Percentiles rank a stretch among this genome's conserved stretches.
phyloP scores from a whole-genome alignment of 768 basidiomycete species.

The Pleurotus pulmonarius region DNA sequence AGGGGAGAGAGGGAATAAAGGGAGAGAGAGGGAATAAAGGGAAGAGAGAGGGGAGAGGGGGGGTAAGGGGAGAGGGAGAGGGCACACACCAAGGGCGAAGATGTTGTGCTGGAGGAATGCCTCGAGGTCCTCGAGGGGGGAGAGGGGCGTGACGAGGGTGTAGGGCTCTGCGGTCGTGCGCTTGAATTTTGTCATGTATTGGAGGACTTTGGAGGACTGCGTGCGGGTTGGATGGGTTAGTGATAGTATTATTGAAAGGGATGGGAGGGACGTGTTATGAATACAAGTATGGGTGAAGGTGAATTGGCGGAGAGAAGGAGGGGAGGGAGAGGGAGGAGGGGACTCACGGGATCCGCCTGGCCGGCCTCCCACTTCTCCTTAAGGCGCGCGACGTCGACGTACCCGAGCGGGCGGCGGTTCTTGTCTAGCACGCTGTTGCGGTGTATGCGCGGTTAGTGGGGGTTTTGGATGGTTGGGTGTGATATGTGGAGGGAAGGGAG shows the following conservation, averaged over 20 bases:
- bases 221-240: neutral
- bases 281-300: too few species aligned
- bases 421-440: slow-evolving; percentile 65
- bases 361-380: slow-evolving; percentile 80
- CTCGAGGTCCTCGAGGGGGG: slow-evolving; percentile 79
- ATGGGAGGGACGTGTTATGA: too few species aligned
- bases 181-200: slow-evolving; percentile 74
- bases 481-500: too few species aligned
- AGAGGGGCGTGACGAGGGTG: slow-evolving; percentile 75
- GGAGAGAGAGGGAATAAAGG: too few species aligned
- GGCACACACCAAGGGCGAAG: slow-evolving; percentile 64
- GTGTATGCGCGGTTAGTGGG: neutral
- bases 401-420: slow-evolving; percentile 74
- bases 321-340: neutral
- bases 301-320: neutral
- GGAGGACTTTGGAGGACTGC: slow-evolving; percentile 54
- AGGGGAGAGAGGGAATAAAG: neutral
- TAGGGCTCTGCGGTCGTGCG: slow-evolving; percentile 64
- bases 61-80: neutral
- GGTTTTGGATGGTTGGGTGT: too few species aligned
- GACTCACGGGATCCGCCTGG: slow-evolving; percentile 62
- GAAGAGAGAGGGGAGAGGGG: neutral
- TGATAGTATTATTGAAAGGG: too few species aligned
- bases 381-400: slow-evolving; percentile 72
- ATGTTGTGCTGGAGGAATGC: slow-evolving; percentile 67